Evolutionary conservation across 805 yeast genomes (phyloP), one percentile per base, ranked within the genome.

Genomic region (Lipomyces spencermartinsiae): DNA sequence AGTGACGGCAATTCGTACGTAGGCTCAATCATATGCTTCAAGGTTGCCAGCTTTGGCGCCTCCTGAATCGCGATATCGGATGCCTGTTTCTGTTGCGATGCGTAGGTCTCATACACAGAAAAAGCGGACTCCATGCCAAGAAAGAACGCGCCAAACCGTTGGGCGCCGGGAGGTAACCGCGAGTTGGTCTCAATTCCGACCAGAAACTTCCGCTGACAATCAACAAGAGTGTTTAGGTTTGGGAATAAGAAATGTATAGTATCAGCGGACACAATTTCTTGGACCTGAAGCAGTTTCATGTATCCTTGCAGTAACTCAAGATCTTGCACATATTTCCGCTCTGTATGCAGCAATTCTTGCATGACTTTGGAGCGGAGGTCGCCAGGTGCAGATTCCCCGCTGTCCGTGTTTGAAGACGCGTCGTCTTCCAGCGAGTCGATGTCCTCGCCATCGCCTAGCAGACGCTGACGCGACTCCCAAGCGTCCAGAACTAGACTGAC

Each of bases 261-360:
- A 73, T 93, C 98, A 34, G 89, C 86, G 1, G 93, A 85, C 31
- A 95, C 83, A 34, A 87, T 80, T 69, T 90, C 93, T 12, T 88
- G 84, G 16, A 84, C 81, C 61, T 86, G 80, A 57, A 95, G 82
- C 72, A 90, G 95, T 64, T 84, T 82, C 76, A 88, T 88, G 79
- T 92, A 95, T 53, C 80, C 68, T 35, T 74, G 75, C 74, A 95
- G 79, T 16, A 87, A 85, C 78, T 94, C 98, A 70, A 95, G 81
- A 77, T 95, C 98, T 78, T 89, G 91, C 34, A 95, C 97, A 77
- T 90, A 95, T 78, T 91, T 93, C 73, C 98, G 84, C 80, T 95
- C 99, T 3, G 97, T 92, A 73, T 89, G 91, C 53, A 95, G 85
- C 46, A 95, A 80, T 80, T 95, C 99, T 72, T 85, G 86, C 63